Base-by-base conservation (phyloP, 1,284 basidiomycete species). In the Naganishia sp. region DNA sequence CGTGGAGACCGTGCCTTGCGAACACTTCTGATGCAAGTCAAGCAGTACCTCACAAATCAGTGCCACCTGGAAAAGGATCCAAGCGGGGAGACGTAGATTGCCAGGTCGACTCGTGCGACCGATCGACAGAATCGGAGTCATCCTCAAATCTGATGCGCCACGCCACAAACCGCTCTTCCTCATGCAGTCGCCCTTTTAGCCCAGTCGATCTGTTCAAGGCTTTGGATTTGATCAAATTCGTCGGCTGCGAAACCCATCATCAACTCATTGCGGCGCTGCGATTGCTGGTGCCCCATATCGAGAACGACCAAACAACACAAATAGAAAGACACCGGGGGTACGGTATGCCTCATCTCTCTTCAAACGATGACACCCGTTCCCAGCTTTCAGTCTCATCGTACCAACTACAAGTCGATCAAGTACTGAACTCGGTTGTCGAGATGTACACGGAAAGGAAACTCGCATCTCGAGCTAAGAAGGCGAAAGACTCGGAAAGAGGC, bases 231-330 rank as follows among this genome's bases (percentile, higher is more conserved):
- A 61, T 61, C 36, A 42, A 52, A 21, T 61, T 61, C n/a, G 42
- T 25, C 16, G 59, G 59, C 2, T 61, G 59, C 25, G 11, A 52
- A 36, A 61, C 59, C 3, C 59, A 43, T 23, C 48, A 61, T 42
- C 48, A 61, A 18, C 21, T 61, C 21, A 28, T 50, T 2, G 59
- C 50, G 21, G 59, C 48, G 5, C 16, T 61, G 36, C 59, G 59
- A 36, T 52, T 61, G 59, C 23, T 61, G 48, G 3, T 43, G 5
- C 49, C 59, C 18, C 43, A 28, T 18, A 16, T 50, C 31, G 18
- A 9, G 15, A 23, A 6, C 6, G 18, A 18, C 6, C 21, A 4
- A 23, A 4, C 21, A 13, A 13, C 48, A 3, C 21, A 49, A 23
- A 25, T 11, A 23, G 18, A 21, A 23, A 13, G 21, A 13, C 25